Percentiles rank a stretch among this genome's conserved stretches.
phyloP scores from a whole-genome alignment of 306 rosid genomes.

The Hippophae gyantsensis region DNA sequence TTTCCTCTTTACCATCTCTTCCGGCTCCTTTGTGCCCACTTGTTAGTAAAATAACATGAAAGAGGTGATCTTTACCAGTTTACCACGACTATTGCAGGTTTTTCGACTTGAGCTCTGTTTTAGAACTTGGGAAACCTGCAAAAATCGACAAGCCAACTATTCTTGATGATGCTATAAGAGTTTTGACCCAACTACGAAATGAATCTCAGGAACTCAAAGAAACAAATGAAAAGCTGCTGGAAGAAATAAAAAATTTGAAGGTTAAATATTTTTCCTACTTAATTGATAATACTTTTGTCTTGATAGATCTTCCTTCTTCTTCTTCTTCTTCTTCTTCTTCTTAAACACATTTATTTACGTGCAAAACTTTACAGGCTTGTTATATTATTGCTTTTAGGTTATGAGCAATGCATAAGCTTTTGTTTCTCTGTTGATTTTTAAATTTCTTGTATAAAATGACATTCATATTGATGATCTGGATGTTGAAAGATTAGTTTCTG shows the following conservation, averaged over 20 bases:
- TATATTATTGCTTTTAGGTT: too few relatives aligned
- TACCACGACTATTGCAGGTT: conserved; percentile 37
- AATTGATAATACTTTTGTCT: too few relatives aligned
- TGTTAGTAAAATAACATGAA: neutral
- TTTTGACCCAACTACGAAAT: conserved; percentile 56
- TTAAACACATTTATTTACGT: too few relatives aligned
- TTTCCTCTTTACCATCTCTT: neutral
- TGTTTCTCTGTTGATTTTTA: too few relatives aligned
- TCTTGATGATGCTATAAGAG: conserved; percentile 80
- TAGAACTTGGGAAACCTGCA: conserved; percentile 71
- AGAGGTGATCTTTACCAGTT: neutral
- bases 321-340: too few relatives aligned
- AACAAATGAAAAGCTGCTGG: conserved; percentile 57
- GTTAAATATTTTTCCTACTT: conserved; percentile 12
- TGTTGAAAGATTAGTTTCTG: too few relatives aligned
- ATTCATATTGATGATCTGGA: too few relatives aligned
- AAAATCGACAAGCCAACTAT: conserved; percentile 68
- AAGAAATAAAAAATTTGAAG: conserved; percentile 73
- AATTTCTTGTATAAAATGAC: too few relatives aligned
- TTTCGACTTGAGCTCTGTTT: conserved; percentile 62
- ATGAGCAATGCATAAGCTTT: too few relatives aligned
- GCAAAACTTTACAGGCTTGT: too few relatives aligned
- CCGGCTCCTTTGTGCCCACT: neutral
- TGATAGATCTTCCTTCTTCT: too few relatives aligned
- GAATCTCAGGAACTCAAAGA: conserved; percentile 74